A percentile compares a stretch with the other conserved stretches of the same genome.
Evolutionary conservation across 1,284 basidiomycete genomes (phyloP).

Genomic region (Meira nashicola): DNA sequence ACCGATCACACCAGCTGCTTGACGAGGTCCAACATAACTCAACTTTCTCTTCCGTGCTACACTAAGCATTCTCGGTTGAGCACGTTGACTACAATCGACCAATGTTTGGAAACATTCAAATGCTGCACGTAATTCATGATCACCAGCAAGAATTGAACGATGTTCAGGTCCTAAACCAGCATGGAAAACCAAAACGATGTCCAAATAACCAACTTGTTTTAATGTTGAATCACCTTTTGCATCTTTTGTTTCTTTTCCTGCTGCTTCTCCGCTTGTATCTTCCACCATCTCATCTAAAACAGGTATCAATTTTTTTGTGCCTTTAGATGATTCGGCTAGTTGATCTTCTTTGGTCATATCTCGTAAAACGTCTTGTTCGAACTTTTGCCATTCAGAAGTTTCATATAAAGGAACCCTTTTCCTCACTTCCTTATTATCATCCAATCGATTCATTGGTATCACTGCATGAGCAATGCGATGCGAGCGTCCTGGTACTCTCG

Average conservation of each 20-base stretch:
- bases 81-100: constrained; percentile 31
- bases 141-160: constrained; percentile 27
- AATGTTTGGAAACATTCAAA: constrained; percentile 35
- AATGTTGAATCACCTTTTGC: background rate
- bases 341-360: constrained; percentile 22
- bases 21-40: background rate
- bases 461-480: constrained; percentile 31
- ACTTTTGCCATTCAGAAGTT: constrained; percentile 24
- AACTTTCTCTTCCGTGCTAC: constrained; percentile 9
- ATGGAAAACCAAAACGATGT: constrained; percentile 36
- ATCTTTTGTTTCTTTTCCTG: background rate
- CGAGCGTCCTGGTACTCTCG: constrained; percentile 32
- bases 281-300: constrained; percentile 32
- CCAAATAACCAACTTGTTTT: constrained; percentile 31
- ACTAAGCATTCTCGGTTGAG: constrained; percentile 19
- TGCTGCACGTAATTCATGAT: constrained; percentile 38
- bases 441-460: constrained; percentile 31
- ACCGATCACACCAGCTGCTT: background rate
- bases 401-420: constrained; percentile 22
- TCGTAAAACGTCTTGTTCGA: constrained; percentile 37
- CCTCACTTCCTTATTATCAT: constrained; percentile 20
- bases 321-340: constrained; percentile 13
- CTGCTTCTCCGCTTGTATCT: background rate
- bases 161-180: constrained; percentile 37
- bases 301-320: constrained; percentile 16